Base-by-base conservation (phyloP, 257 asterid species). In the Ilex aquifolium region DNA sequence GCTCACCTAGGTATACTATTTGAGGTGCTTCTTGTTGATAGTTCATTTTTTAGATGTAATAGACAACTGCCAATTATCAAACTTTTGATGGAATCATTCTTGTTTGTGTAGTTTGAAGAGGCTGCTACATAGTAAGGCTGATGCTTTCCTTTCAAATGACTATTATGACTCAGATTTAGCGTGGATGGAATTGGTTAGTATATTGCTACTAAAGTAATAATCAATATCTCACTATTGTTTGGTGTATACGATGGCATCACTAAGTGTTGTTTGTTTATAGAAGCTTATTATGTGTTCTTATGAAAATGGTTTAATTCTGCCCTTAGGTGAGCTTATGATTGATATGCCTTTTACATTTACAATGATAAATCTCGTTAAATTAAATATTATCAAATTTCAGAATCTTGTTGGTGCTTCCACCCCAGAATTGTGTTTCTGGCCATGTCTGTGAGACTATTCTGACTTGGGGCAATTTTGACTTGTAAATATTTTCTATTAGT, bases 161-260 rank as follows among this genome's bases (percentile, higher is more conserved):
- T 92, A 92, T 76, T 87, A 87, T 70, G 96, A 89, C 71, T 92
- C 99, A 57, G 97, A 92, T 79, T 85, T 92, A 68, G 91, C 95
- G 67, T 92, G 99, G 99, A 85, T 89, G 96, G 99, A 92, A 74
- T 76, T 92, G 99, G 99, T 92, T 71, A 79, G 88, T 75, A 53
- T 16, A 21, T 7, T 14, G 3, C 29, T 53, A 53, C 11, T 4
- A 4, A 4, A 8, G 42, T 36, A 4, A 36, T 36, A 36, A 8
- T 36, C 5, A 36, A 36, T 36, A 36, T 36, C 42, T 62, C 59
- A n/a, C 31, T 16, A 10, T 58, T 11, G 39, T 61, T 58, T 65
- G 58, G 57, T 64, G n/a, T 53, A 36, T 8, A 36, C 0, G 5
- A 36, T 8, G 42, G 42, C 42, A 36, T 36, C 42, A 8, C 42